Evolutionary conservation across 345 rosid genomes (phyloP).

Genomic region (Psidium friedrichsthalianum): DNA sequence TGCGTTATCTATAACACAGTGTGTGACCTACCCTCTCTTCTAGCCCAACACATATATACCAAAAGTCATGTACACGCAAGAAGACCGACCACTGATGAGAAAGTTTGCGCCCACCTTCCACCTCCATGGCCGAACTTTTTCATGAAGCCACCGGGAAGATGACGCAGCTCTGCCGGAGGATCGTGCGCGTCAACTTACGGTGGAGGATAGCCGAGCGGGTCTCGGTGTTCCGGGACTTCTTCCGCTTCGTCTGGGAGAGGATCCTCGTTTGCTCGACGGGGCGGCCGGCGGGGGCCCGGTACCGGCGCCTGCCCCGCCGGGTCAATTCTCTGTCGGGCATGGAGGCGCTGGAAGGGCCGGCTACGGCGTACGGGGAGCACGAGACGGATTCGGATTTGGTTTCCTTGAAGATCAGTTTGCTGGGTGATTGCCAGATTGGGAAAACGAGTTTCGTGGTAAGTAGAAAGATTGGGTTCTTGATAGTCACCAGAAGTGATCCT

Average conservation of each 20-base stretch:
- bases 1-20: neutral
- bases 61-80: neutral
- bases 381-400: slow-evolving; percentile 75
- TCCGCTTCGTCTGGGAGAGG: slow-evolving; percentile 65
- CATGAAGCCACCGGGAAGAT: slow-evolving; percentile 32
- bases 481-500: neutral
- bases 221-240: slow-evolving; percentile 48
- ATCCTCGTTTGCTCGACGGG: slow-evolving; percentile 68
- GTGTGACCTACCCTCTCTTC: neutral
- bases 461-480: neutral
- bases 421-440: slow-evolving; percentile 92
- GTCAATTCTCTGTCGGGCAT: slow-evolving; percentile 12
- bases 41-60: neutral
- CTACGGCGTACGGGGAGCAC: slow-evolving; percentile 12
- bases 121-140: slow-evolving; percentile 5
- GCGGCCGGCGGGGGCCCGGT: slow-evolving; percentile 26
- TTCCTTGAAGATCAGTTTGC: slow-evolving; percentile 70
- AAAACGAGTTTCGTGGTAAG: slow-evolving; percentile 83
- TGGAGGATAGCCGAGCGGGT: slow-evolving; percentile 51
- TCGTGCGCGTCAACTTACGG: slow-evolving; percentile 37
- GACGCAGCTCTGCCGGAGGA: slow-evolving; percentile 43
- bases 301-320: slow-evolving; percentile 37
- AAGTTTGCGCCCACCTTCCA: neutral
- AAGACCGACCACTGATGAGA: neutral
- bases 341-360: slow-evolving; percentile 1